Percentiles rank a stretch among this genome's conserved stretches.
These are phyloP conservation scores for Vitellaria paradoxa DNA, from an alignment of 179 eudicot genomes.

Conservation along the genomic window DNA sequence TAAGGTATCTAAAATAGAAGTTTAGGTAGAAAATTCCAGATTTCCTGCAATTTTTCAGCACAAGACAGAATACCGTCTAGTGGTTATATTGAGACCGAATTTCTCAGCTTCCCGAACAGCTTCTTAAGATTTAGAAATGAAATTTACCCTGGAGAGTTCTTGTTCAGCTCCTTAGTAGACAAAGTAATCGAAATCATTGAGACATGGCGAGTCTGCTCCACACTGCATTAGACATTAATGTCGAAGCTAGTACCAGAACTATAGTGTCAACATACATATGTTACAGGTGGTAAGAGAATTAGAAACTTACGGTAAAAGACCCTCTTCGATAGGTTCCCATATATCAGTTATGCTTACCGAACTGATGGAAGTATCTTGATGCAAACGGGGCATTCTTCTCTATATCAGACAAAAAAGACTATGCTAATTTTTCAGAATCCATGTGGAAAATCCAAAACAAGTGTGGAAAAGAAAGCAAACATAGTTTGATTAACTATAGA, in stretches of 20 bases:
- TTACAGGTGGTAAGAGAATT: neutral
- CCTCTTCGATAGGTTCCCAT: slow-evolving; percentile 97
- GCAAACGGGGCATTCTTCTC: slow-evolving; percentile 75
- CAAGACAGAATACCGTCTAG: neutral
- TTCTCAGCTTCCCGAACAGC: neutral
- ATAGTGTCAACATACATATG: neutral
- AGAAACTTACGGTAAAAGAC: slow-evolving; percentile 71
- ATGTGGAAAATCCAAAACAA: neutral
- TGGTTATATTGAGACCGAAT: neutral
- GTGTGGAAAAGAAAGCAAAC: slow-evolving; percentile 2
- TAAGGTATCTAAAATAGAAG: too few relatives aligned
- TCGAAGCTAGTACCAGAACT: neutral
- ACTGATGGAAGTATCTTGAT: slow-evolving; percentile 84
- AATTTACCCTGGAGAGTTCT: slow-evolving; percentile 84
- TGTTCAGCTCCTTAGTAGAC: slow-evolving; percentile 71
- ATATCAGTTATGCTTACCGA: slow-evolving; percentile 87
- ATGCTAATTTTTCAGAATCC: neutral
- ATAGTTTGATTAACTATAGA: neutral
- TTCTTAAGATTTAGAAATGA: neutral
- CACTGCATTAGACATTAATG: slow-evolving; percentile 36
- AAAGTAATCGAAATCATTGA: slow-evolving; percentile 90
- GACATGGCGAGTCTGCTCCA: slow-evolving; percentile 95
- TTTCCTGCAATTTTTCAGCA: neutral
- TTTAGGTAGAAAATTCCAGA: neutral
- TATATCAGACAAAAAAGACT: slow-evolving; percentile 27